Conservation (phyloP, 1,284 basidiomycete species). For the Malassezia psittaci region DNA sequence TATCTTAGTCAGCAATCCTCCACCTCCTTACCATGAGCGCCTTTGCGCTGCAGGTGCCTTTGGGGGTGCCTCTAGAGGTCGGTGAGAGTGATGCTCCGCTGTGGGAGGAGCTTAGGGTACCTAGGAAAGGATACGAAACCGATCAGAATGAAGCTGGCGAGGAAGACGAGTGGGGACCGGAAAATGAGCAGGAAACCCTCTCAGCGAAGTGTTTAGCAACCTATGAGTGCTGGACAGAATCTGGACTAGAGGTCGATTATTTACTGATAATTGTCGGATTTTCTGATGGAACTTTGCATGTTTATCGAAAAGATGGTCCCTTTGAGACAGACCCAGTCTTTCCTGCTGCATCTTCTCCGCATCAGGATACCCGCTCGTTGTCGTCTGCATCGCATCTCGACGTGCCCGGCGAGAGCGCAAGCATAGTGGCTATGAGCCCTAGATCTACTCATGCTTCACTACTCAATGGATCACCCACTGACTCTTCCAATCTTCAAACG, state of each 20-base stretch:
- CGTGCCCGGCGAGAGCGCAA: neutral
- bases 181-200: neutral
- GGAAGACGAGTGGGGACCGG: neutral
- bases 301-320: neutral
- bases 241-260: neutral
- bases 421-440: neutral
- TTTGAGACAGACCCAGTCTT: neutral
- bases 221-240: neutral
- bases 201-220: neutral
- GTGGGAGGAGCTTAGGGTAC: neutral
- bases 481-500: neutral
- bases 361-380: neutral
- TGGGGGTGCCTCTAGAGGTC: conserved; percentile 5
- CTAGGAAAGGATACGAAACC: neutral
- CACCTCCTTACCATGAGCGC: conserved; percentile 5
- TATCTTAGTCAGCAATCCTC: neutral
- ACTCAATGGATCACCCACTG: neutral
- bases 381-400: neutral
- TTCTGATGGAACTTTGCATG: conserved; percentile 1
- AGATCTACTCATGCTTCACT: neutral
- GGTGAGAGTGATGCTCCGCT: neutral
- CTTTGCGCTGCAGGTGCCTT: conserved; percentile 14
- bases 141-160: neutral
- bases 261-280: neutral
- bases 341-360: neutral